A percentile compares a stretch with the other conserved stretches of the same genome.
Evolutionary conservation across 148 eudicot species (phyloP).

Genomic region (Linanthus parryae): DNA sequence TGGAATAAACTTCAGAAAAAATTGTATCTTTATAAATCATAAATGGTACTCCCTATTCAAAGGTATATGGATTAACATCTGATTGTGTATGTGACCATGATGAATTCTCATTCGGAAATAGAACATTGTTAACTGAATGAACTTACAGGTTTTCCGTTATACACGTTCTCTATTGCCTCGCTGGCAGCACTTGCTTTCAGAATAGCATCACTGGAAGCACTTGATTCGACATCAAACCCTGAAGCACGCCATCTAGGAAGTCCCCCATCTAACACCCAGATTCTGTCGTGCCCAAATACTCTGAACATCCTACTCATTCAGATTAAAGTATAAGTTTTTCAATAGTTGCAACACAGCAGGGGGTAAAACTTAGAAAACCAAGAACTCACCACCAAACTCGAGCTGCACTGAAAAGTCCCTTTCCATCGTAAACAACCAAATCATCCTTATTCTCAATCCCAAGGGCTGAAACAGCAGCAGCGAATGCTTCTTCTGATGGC

Average conservation of each 20-base stretch:
- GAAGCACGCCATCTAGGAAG: slow-evolving; percentile 90
- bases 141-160: slow-evolving; percentile 67
- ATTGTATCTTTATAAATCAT: too few species aligned
- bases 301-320: slow-evolving; percentile 80
- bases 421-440: slow-evolving; percentile 93
- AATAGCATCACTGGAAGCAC: slow-evolving; percentile 82
- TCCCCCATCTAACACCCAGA: slow-evolving; percentile 99
- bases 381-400: slow-evolving; percentile 97
- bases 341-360: slow-evolving; percentile 12
- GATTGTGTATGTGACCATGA: too few species aligned
- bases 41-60: too few species aligned
- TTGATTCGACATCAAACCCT: slow-evolving; percentile 91
- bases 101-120: too few species aligned
- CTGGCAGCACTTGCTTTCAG: slow-evolving; percentile 91
- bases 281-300: slow-evolving; percentile 91
- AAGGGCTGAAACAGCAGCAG: slow-evolving; percentile 98
- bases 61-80: too few species aligned
- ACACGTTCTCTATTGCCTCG: slow-evolving; percentile 85
- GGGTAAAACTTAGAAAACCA: neutral
- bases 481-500: slow-evolving; percentile 97
- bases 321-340: slow-evolving; percentile 9
- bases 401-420: slow-evolving; percentile 94
- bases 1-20: too few species aligned
- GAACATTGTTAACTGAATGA: neutral
- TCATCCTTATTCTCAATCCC: slow-evolving; percentile 89